Evolutionary conservation across 805 yeast genomes (phyloP).

Genomic region (Saitoella complicata): DNA sequence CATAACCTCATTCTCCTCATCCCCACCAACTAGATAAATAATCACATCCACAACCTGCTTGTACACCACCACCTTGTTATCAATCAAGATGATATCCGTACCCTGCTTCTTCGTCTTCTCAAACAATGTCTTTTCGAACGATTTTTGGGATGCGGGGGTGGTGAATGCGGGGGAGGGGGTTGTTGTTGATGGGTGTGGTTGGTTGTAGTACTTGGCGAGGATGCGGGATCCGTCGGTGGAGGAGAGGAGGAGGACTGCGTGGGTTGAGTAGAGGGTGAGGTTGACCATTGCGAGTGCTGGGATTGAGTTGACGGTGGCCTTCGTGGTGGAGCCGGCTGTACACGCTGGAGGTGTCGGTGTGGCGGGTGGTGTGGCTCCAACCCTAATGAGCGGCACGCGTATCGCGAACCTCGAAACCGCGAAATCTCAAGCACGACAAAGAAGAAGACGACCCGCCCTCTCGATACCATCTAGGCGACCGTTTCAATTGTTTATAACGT

Average conservation of each 20-base stretch:
- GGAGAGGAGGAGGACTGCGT: constrained; percentile 69
- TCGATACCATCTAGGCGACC: too few relatives aligned
- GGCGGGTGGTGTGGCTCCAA: too few relatives aligned
- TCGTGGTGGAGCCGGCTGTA: too few relatives aligned
- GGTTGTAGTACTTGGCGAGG: constrained; percentile 67
- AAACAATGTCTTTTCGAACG: constrained; percentile 60
- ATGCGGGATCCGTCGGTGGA: constrained; percentile 55
- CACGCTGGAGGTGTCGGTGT: too few relatives aligned
- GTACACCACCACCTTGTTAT: constrained; percentile 67
- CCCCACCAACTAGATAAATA: constrained; percentile 51
- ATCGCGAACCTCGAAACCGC: too few relatives aligned
- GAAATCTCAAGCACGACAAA: too few relatives aligned
- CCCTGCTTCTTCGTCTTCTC: constrained; percentile 65
- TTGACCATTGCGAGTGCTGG: too few relatives aligned
- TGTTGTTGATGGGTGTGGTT: constrained; percentile 32
- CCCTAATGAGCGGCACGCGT: too few relatives aligned
- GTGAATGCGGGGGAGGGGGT: constrained; percentile 21
- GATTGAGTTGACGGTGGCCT: too few relatives aligned
- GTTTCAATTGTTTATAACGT: too few relatives aligned
- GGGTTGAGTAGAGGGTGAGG: constrained; percentile 51
- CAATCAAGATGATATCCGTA: constrained; percentile 66
- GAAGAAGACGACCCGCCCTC: too few relatives aligned
- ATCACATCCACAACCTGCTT: constrained; percentile 67
- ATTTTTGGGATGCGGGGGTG: constrained; percentile 45
- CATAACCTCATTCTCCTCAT: constrained; percentile 75